Base-by-base conservation (phyloP, 108 stramenopile genomes). In the Cylindrotheca fusiformis region DNA sequence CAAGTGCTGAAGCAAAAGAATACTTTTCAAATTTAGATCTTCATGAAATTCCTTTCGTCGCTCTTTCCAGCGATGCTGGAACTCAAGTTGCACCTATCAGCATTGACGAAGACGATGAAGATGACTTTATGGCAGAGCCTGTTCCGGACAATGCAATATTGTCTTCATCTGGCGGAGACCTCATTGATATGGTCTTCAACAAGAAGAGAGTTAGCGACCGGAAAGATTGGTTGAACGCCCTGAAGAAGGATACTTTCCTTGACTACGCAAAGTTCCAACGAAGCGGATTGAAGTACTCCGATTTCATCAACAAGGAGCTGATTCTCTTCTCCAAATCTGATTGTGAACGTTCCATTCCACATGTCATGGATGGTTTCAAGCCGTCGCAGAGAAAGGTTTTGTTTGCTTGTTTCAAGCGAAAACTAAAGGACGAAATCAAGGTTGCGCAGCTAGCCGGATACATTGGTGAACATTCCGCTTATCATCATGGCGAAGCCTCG, bases 381-480 rank as follows among this genome's bases (percentile, higher is more conserved):
- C 98, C 98, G 2, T 95, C 96, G 12, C 98, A 99, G 77, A 87
- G 99, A 23, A 99, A 99, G 81, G 97, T 99, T 3, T 80, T 99
- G 17, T 99, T 86, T 71, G 85, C 93, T 19, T 99, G 98, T 69
- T 98, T 99, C 91, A 98, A 99, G 81, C 86, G 97, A 36, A 98
- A 98, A 62, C 83, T 99, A 24, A 95, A 98, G 67, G 77, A 63
- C 12, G 99, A 99, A 64, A 97, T 99, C 58, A 99, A 99, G 81
- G 98, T 99, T 12, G 97, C 97, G 18, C 86, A 90, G 61, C 72
- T 91, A 20, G 86, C 79, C 0, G 88, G 92, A 14, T 98, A 97
- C 65, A 86, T 96, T 25, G 90, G 89, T 22, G 97, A 98, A 66
- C 93, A 97, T 69, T 92, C 96, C 32, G 98, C 97, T 12, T 99